Evolutionary conservation across 2,329 filamentous ascomycete genomes (phyloP), one percentile per base, ranked within the genome.

Genomic region (Pezicula rhizophila): DNA sequence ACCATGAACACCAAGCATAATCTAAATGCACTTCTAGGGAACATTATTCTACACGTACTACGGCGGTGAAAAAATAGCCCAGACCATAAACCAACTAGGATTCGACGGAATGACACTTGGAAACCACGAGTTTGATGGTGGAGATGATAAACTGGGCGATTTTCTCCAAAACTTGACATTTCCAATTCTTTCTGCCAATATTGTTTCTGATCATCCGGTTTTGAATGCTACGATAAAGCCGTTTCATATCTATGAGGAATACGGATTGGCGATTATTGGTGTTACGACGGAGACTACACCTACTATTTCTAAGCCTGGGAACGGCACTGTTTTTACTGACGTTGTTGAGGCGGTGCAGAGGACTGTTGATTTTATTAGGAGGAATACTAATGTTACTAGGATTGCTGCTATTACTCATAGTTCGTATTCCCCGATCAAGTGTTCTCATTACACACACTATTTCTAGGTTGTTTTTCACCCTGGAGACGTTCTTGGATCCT

Each of bases 21-120:
- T 11, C 26, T 14, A 31, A 25, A 8, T 3, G 3, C 23, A n/a
- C 26, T 6, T 40, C 3, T 79, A 85, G 57, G 82, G 82, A 47
- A 85, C 82, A 0, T 70, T 85, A 7, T 85, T 84, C 69, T 85
- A 83, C 67, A 75, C 75, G 4, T 84, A 77, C 63, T 85, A 85
- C 58, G 76, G 77, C 14, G 79, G 80, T 20, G 79, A 84, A 68
- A 85, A 85, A 72, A 85, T 85, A 53, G 79, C 80, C 43, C 76
- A 83, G 58, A 81, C 78, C 0, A 66, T 85, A 52, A 86, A 86
- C 53, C 73, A 81, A 60, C 68, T 85, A 44, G 74, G 75, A n/a
- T 84, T 85, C 55, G 78, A 84, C 52, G 79, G 77, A 57, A 85
- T 85, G 81, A 84, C 81, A 0, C 67, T 84, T 2, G 80, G 81